These are phyloP conservation scores for Aspergillus carlsbadensis DNA, from an alignment of 495 filamentous ascomycete species.

Conservation along the genomic window DNA sequence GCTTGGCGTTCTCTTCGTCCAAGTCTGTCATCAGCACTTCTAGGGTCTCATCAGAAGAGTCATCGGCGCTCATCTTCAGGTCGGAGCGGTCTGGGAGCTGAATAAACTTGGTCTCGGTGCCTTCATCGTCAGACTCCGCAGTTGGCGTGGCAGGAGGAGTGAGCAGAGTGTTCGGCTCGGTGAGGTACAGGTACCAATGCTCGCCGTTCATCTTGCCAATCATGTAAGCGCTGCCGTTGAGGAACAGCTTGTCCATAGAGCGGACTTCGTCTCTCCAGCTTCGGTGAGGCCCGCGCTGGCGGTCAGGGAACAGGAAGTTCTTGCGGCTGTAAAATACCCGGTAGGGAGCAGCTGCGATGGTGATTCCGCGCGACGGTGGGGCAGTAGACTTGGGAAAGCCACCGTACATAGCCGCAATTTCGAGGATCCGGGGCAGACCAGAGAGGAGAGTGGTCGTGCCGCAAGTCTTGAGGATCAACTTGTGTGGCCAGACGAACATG, in stretches of 20 bases:
- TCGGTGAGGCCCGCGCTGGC: conserved; percentile 89
- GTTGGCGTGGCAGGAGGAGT: conserved; percentile 83
- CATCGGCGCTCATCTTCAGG: conserved; percentile 31
- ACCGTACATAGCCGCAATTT: conserved; percentile 82
- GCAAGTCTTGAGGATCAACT: conserved; percentile 98
- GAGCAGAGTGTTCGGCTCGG: conserved; percentile 74
- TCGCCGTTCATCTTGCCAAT: conserved; percentile 99
- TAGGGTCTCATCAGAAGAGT: conserved; percentile 80
- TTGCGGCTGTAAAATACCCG: conserved; percentile 98
- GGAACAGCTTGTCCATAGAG: conserved; percentile 84
- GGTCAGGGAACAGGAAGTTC: conserved; percentile 96
- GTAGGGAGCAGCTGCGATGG: conserved; percentile 79
- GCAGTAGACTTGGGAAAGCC: conserved; percentile 74
- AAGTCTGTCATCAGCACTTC: conserved; percentile 99
- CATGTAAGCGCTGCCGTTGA: conserved; percentile 96
- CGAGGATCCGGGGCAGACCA: conserved; percentile 83
- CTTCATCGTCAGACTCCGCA: conserved; percentile 40
- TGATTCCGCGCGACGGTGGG: conserved; percentile 51
- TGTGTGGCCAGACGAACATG: conserved; percentile 99
- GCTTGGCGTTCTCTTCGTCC: conserved; percentile 86
- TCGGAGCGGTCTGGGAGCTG: conserved; percentile 40
- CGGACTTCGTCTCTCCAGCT: conserved; percentile 97
- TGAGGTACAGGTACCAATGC: conserved; percentile 98
- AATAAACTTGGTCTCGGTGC: conserved; percentile 70
- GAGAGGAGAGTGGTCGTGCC: conserved; percentile 93